phyloP scores from a whole-genome alignment of 2,329 filamentous ascomycete species.

The Xylariaceae sp. region DNA sequence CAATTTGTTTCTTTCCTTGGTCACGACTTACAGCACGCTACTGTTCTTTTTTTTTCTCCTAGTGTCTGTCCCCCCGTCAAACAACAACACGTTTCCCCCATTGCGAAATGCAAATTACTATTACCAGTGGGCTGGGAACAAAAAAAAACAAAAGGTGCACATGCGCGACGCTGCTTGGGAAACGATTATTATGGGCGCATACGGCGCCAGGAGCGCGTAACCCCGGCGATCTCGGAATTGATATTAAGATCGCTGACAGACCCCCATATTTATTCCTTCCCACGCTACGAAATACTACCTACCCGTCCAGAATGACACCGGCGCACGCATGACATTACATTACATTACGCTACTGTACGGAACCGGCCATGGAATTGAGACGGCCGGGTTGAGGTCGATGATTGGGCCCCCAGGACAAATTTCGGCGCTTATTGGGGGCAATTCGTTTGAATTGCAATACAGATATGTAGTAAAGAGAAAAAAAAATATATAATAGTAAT shows the following conservation, averaged over 20 bases:
- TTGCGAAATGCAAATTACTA: not conserved
- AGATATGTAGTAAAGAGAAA: no score
- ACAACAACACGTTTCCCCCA: not conserved
- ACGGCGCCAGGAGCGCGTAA: constrained; percentile 15
- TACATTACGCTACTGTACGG: not conserved
- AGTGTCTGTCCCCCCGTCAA: not conserved
- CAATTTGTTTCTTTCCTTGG: not conserved
- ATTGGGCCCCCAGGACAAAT: not conserved
- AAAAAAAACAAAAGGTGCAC: not conserved
- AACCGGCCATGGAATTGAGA: not conserved
- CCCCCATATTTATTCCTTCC: no score
- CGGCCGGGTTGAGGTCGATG: not conserved
- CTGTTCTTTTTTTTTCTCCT: not conserved
- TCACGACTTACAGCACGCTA: not conserved
- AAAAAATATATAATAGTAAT: no score
- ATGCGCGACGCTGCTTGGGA: not conserved
- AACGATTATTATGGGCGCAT: not conserved
- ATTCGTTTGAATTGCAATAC: not conserved
- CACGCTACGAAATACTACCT: not conserved
- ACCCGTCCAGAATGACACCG: not conserved
- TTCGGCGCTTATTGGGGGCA: not conserved
- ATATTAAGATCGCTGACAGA: not conserved
- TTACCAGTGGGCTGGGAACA: not conserved
- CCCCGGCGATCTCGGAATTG: constrained; percentile 15
- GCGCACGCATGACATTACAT: no score